phyloP scores from a whole-genome alignment of 805 yeast genomes.

The Nakazawaea sp. region DNA sequence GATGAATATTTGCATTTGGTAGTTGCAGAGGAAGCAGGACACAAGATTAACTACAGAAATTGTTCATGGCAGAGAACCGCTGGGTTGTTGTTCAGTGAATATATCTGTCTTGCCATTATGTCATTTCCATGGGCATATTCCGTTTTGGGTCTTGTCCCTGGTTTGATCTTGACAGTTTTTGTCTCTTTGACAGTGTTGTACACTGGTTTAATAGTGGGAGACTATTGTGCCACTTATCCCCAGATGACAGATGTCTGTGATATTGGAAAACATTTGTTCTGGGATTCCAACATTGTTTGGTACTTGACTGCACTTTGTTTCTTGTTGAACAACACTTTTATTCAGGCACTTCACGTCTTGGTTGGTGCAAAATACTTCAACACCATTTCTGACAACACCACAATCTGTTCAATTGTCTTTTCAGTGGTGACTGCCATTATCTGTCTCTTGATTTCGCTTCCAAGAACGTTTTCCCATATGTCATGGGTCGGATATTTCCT shows the following conservation, averaged over 20 bases:
- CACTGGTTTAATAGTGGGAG: conserved; percentile 49
- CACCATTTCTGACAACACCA: conserved; percentile 39
- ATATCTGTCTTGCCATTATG: conserved; percentile 56
- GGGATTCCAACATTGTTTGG: conserved; percentile 47
- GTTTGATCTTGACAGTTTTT: conserved; percentile 44
- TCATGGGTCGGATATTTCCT: conserved; percentile 44
- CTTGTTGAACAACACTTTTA: conserved; percentile 46
- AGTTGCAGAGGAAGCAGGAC: conserved; percentile 3
- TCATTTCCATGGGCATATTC: conserved; percentile 65
- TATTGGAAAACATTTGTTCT: conserved; percentile 50
- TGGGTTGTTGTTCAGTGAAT: conserved; percentile 52
- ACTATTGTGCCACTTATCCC: conserved; percentile 48
- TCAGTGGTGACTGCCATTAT: conserved; percentile 40
- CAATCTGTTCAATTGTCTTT: conserved; percentile 46
- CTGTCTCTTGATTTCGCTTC: conserved; percentile 46
- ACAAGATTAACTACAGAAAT: conserved; percentile 36
- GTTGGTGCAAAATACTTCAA: conserved; percentile 56
- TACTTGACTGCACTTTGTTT: conserved; percentile 50
- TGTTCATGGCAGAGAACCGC: conserved; percentile 57
- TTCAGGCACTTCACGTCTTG: conserved; percentile 52
- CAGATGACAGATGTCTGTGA: conserved; percentile 47
- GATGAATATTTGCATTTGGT: neutral
- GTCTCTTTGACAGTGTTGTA: conserved; percentile 45
- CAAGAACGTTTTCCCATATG: conserved; percentile 49
- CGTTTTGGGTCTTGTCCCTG: conserved; percentile 52